Evolutionary conservation across 257 asterid genomes (phyloP).

Genomic region (Nicotiana attenuata): DNA sequence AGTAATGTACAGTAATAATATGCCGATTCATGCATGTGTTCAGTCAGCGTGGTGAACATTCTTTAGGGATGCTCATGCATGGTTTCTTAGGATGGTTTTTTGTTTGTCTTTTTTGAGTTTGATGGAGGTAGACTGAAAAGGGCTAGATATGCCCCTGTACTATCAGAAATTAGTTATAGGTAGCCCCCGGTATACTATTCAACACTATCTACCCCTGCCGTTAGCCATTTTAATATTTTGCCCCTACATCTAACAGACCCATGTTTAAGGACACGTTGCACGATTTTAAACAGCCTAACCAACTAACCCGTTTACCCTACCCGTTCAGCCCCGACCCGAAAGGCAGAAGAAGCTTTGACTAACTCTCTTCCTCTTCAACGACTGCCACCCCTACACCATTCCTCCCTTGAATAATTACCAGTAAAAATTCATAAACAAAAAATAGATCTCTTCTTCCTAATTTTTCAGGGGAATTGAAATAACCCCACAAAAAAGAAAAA

Average conservation of each 20-base stretch:
- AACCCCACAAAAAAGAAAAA: neutral
- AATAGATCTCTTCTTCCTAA: neutral
- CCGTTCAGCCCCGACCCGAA: too few relatives aligned
- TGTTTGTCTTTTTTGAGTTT: neutral
- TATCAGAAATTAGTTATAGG: too few relatives aligned
- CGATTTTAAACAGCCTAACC: too few relatives aligned
- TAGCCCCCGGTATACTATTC: too few relatives aligned
- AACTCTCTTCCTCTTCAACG: neutral
- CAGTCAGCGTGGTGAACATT: neutral
- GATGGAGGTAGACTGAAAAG: neutral
- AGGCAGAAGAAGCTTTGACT: neutral
- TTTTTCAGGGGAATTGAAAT: neutral
- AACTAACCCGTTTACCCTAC: too few relatives aligned
- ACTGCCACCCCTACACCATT: neutral
- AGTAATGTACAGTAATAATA: neutral
- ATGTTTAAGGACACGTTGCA: too few relatives aligned
- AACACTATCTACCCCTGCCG: too few relatives aligned
- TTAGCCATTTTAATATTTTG: too few relatives aligned
- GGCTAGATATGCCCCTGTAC: too few relatives aligned
- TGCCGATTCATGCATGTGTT: neutral
- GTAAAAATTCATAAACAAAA: neutral
- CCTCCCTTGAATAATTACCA: neutral
- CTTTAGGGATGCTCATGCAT: constrained; percentile 3
- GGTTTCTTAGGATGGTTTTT: neutral
- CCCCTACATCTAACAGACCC: too few relatives aligned